Conservation (phyloP, 768 basidiomycete genomes). For the Dioszegia hungarica region DNA sequence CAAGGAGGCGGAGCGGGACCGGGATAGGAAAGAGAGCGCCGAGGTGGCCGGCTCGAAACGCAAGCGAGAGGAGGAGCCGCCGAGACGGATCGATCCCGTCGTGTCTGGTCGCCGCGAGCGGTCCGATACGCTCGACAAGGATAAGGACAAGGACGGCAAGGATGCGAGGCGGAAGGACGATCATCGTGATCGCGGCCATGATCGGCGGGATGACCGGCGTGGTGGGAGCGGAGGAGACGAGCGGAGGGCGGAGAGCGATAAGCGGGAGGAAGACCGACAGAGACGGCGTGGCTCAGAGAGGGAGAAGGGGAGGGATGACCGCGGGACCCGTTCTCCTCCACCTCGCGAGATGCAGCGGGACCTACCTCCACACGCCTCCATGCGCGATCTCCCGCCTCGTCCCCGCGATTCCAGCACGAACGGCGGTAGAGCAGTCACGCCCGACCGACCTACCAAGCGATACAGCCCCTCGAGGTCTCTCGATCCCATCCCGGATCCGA, state of each 20-base stretch:
- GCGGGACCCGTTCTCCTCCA: background rate
- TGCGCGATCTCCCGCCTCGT: too few species aligned
- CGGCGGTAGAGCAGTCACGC: too few species aligned
- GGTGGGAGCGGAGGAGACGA: background rate
- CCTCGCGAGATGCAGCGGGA: background rate
- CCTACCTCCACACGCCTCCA: background rate
- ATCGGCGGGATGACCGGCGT: constrained; percentile 2
- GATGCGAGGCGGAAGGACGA: background rate
- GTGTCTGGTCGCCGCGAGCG: background rate
- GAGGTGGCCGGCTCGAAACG: background rate
- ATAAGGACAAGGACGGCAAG: background rate
- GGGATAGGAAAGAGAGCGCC: background rate
- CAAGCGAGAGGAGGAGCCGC: constrained; percentile 1
- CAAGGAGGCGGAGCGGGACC: too few species aligned
- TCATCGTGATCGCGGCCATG: background rate
- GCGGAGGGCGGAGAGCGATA: background rate
- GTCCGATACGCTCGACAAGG: constrained; percentile 1
- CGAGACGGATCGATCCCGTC: background rate
- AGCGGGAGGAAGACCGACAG: background rate
- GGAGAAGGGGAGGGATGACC: background rate
- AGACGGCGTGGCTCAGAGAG: background rate
- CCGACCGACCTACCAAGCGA: background rate
- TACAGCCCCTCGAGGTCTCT: too few species aligned
- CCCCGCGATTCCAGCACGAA: too few species aligned
- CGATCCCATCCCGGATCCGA: too few species aligned